A percentile compares a stretch with the other conserved stretches of the same genome.
Evolutionary conservation across 305 asterid species (phyloP).

Genomic region (Ajuga reptans): DNA sequence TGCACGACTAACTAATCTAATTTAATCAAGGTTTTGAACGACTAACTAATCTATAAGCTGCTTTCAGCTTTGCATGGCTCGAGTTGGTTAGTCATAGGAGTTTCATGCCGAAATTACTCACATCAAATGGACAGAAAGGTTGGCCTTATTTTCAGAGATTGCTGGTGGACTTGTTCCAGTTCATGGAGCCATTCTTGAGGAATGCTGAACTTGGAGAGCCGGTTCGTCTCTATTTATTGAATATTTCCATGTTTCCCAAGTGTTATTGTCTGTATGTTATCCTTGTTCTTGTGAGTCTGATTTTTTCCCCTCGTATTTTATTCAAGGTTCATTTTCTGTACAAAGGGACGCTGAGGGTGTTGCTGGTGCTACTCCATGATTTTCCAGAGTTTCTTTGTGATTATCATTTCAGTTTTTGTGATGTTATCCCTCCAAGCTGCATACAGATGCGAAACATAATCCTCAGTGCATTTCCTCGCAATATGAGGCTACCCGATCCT

Average conservation of each 20-base stretch:
- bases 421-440: constrained; percentile 97
- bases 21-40: not conserved
- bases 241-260: not conserved
- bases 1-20: constrained; percentile 29
- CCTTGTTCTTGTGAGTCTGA: constrained; percentile 10
- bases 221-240: constrained; percentile 39
- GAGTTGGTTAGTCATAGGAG: constrained; percentile 92
- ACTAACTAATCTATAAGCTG: constrained; percentile 34
- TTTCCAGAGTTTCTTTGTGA: constrained; percentile 97
- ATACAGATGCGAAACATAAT: constrained; percentile 92
- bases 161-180: constrained; percentile 83
- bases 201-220: constrained; percentile 89
- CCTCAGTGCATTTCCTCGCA: constrained; percentile 97
- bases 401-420: constrained; percentile 99
- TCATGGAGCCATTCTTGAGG: constrained; percentile 95
- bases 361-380: constrained; percentile 96
- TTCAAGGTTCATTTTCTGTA: constrained; percentile 76
- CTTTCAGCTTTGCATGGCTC: constrained; percentile 95
- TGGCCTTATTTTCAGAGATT: constrained; percentile 91
- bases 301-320: not conserved
- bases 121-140: constrained; percentile 84
- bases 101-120: constrained; percentile 95
- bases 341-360: constrained; percentile 89
- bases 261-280: not conserved
- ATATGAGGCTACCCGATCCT: constrained; percentile 97